phyloP scores from a whole-genome alignment of 306 rosid genomes.

The Styphnolobium japonicum region DNA sequence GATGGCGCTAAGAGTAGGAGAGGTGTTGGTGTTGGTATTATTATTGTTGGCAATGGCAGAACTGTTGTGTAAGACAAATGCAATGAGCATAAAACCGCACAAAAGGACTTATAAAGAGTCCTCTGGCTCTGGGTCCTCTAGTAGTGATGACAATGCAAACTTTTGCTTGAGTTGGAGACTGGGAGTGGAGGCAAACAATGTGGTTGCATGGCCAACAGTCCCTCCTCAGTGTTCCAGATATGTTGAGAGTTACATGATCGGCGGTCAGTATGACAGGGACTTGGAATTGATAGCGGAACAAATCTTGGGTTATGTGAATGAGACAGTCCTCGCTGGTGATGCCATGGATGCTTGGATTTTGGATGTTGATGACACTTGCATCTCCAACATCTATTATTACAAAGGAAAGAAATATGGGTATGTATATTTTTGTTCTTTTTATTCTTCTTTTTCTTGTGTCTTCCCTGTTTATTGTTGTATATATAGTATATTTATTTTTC shows the following conservation, averaged over 20 bases:
- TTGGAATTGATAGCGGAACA: conserved; percentile 35
- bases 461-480: too few relatives aligned
- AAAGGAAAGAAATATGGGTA: conserved; percentile 42
- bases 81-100: background rate
- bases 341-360: conserved; percentile 58
- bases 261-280: conserved; percentile 54
- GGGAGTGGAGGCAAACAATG: conserved; percentile 59
- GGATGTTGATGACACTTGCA: conserved; percentile 68
- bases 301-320: conserved; percentile 26
- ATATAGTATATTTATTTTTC: too few relatives aligned
- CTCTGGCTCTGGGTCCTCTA: background rate
- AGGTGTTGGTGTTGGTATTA: conserved; percentile 10
- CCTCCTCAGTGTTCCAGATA: conserved; percentile 37
- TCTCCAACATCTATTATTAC: conserved; percentile 54
- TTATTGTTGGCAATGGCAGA: conserved; percentile 17
- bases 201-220: conserved; percentile 53
- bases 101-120: background rate
- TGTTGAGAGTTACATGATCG: conserved; percentile 52
- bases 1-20: conserved; percentile 35
- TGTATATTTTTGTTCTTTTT: background rate
- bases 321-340: conserved; percentile 19
- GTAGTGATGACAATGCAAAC: background rate
- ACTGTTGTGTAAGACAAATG: conserved; percentile 19
- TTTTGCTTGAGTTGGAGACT: conserved; percentile 62
- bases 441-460: background rate